A percentile compares a stretch with the other conserved stretches of the same genome.
phyloP scores from a whole-genome alignment of 2,329 filamentous ascomycete species.

The Sporothrix globosa region DNA sequence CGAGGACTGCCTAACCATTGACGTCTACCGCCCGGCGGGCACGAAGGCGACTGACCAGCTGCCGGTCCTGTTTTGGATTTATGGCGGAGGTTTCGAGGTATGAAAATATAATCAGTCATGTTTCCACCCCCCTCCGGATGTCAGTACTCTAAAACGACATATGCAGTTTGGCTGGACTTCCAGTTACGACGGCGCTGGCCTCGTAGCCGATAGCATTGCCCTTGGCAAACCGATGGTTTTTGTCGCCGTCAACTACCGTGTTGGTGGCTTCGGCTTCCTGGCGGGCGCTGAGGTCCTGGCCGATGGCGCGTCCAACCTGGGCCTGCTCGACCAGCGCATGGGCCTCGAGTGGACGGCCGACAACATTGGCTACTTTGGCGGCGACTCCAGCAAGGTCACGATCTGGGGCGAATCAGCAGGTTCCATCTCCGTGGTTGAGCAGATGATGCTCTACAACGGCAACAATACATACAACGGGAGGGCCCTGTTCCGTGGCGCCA shows the following conservation, averaged over 20 bases:
- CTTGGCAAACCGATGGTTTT: constrained; percentile 69
- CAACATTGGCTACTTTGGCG: constrained; percentile 77
- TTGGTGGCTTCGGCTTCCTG: constrained; percentile 75
- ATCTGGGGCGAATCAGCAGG: constrained; percentile 78
- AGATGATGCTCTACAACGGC: constrained; percentile 72
- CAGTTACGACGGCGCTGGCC: constrained; percentile 57
- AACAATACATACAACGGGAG: constrained; percentile 75
- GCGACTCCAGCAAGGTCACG: constrained; percentile 74
- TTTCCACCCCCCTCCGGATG: too few species aligned
- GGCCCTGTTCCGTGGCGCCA: constrained; percentile 72
- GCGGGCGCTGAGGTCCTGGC: constrained; percentile 67
- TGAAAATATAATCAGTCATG: neutral
- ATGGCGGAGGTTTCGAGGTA: constrained; percentile 65
- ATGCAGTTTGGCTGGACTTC: constrained; percentile 50
- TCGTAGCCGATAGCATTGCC: constrained; percentile 51
- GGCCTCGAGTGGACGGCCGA: constrained; percentile 76
- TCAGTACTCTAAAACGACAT: neutral
- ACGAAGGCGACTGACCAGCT: constrained; percentile 59
- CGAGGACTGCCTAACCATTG: constrained; percentile 68
- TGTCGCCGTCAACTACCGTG: constrained; percentile 77
- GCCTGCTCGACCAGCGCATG: constrained; percentile 71
- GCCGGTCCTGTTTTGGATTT: constrained; percentile 73
- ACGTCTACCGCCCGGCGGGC: constrained; percentile 62
- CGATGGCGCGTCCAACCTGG: constrained; percentile 69
- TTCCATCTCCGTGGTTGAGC: constrained; percentile 73